These are phyloP conservation scores for Solanum boliviense DNA, from an alignment of 257 asterid genomes.

Conservation along the genomic window DNA sequence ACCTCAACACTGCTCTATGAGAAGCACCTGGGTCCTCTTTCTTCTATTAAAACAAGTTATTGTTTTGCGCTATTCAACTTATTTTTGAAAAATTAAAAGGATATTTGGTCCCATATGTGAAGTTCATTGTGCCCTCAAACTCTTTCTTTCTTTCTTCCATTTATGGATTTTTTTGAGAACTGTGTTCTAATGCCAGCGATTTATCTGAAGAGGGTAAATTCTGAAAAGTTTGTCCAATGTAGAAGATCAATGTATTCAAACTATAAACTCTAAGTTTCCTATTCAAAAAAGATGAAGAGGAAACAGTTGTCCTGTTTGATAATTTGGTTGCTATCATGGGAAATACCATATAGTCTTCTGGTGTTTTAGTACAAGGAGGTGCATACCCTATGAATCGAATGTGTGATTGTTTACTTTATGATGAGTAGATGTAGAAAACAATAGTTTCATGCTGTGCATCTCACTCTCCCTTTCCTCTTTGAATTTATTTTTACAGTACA, in stretches of 20 bases:
- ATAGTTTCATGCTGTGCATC: neutral
- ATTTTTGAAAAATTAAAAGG: neutral
- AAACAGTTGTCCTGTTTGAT: neutral
- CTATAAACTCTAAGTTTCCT: neutral
- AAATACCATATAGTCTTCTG: neutral
- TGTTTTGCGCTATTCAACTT: neutral
- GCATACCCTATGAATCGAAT: neutral
- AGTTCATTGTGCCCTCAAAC: neutral
- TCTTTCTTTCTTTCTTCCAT: neutral
- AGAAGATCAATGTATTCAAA: neutral
- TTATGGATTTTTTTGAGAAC: neutral
- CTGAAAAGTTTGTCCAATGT: neutral
- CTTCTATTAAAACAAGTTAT: neutral
- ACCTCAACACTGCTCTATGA: neutral
- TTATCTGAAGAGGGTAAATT: neutral
- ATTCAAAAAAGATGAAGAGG: neutral
- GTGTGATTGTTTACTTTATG: neutral
- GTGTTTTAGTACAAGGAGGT: neutral
- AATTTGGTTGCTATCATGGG: neutral
- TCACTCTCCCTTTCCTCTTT: neutral
- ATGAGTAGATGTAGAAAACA: neutral
- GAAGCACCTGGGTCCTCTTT: neutral
- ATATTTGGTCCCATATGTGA: neutral
- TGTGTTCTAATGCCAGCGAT: neutral
- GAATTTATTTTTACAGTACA: constrained; percentile 38